Evolutionary conservation across 352 stramenopile genomes (phyloP).

Genomic region (Phytophthora litchii): DNA sequence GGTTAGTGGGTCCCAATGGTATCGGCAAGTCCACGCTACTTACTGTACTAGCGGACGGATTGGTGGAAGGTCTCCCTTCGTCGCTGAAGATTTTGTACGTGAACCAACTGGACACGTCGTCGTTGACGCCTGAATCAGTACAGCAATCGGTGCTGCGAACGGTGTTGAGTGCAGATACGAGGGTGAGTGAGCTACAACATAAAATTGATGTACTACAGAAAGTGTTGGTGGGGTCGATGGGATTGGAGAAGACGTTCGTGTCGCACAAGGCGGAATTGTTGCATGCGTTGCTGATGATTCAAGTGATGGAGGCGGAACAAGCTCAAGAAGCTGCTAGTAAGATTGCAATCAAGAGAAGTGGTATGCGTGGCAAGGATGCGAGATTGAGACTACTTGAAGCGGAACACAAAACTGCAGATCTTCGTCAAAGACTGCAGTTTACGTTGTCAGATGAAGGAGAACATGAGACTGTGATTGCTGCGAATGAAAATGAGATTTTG

Average conservation of each 20-base stretch:
- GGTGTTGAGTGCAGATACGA: slow-evolving; percentile 51
- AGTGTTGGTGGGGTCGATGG: slow-evolving; percentile 23
- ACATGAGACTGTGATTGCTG: slow-evolving; percentile 29
- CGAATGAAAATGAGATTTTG: slow-evolving; percentile 43
- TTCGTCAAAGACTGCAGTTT: slow-evolving; percentile 34
- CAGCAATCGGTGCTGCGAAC: slow-evolving; percentile 48
- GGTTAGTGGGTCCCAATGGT: slow-evolving; percentile 85
- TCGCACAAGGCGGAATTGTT: slow-evolving; percentile 44
- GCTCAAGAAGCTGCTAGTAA: slow-evolving; percentile 43
- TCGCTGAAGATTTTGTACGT: slow-evolving; percentile 64
- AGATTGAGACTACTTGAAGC: slow-evolving; percentile 51
- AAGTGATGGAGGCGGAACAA: slow-evolving; percentile 46
- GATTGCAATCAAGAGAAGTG: slow-evolving; percentile 62
- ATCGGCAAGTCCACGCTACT: slow-evolving; percentile 94
- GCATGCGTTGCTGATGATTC: slow-evolving; percentile 42
- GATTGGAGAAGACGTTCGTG: slow-evolving; percentile 21
- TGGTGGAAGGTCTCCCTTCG: slow-evolving; percentile 62
- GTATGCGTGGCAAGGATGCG: slow-evolving; percentile 56
- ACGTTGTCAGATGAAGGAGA: slow-evolving; percentile 26
- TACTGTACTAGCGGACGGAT: slow-evolving; percentile 90
- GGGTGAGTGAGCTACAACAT: slow-evolving; percentile 40
- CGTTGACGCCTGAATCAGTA: slow-evolving; percentile 26
- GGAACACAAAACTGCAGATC: slow-evolving; percentile 38
- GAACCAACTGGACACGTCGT: slow-evolving; percentile 63
- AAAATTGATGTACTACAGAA: slow-evolving; percentile 47